phyloP scores from a whole-genome alignment of 2,329 filamentous ascomycete genomes.

The Colletotrichum sansevieriae region DNA sequence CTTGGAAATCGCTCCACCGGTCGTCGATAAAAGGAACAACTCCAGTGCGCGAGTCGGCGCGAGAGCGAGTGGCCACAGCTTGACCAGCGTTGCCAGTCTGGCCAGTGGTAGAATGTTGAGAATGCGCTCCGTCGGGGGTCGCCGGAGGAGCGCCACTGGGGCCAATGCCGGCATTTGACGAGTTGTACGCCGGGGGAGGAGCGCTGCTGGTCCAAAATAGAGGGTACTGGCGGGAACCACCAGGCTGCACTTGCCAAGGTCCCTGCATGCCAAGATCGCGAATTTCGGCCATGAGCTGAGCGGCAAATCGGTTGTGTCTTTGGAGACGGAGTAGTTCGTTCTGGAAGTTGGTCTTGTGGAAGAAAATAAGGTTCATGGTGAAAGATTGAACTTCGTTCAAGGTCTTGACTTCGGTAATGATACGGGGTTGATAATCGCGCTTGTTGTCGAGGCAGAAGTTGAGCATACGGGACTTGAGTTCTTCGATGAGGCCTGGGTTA shows the following conservation, averaged over 20 bases:
- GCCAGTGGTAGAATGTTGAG: constrained; percentile 45
- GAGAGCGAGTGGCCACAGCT: constrained; percentile 45
- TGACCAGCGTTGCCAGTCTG: constrained; percentile 45
- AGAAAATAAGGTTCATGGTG: constrained; percentile 93
- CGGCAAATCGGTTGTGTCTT: constrained; percentile 94
- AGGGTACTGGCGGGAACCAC: constrained; percentile 77
- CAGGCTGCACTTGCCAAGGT: constrained; percentile 71
- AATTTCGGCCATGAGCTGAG: constrained; percentile 89
- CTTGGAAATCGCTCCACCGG: constrained; percentile 56
- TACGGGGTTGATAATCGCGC: constrained; percentile 88
- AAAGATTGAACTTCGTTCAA: constrained; percentile 88
- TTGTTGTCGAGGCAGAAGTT: constrained; percentile 89
- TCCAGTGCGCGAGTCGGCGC: constrained; percentile 39
- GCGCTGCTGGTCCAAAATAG: constrained; percentile 63
- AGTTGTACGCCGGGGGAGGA: constrained; percentile 53
- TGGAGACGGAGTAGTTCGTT: constrained; percentile 92
- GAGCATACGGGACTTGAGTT: constrained; percentile 82
- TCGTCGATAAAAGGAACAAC: constrained; percentile 47
- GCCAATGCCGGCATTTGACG: constrained; percentile 43
- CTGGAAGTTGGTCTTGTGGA: constrained; percentile 98
- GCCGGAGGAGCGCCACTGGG: constrained; percentile 41
- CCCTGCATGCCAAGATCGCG: constrained; percentile 87
- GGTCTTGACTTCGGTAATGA: constrained; percentile 85
- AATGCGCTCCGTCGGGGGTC: constrained; percentile 17
- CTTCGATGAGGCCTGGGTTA: constrained; percentile 83